Base-by-base conservation (phyloP, 1,139 yeast genomes). In the Hanseniaspora uvarum region DNA sequence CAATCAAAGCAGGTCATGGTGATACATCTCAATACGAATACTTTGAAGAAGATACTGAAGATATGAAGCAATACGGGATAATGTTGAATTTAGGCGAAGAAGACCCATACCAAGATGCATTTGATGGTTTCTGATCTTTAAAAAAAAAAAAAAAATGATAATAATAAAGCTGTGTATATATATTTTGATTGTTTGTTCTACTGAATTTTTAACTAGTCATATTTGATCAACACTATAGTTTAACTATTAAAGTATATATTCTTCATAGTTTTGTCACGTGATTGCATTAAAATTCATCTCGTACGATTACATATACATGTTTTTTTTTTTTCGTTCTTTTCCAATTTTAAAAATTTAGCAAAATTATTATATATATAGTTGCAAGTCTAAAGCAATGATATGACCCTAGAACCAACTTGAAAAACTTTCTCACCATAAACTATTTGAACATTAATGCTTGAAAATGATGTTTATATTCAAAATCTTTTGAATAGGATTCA, bases 21-120 rank as follows among this genome's bases (percentile, higher is more conserved):
- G 98, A 92, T 67, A 81, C 96, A 4, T 85, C 95, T 8, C 79
- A 50, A 26, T 50, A 50, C 33, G 53, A 50, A n/a, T 50, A 86
- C 65, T 92, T 89, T 67, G 98, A 92, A 67, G 81, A 87, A 59
- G 94, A 92, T 65, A 96, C 97, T 0, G 97, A 92, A 68, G 98
- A 88, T 63, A 86, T 84, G 61, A 39, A 40, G 26, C 52, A 52
- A 14, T 52, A 52, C 10, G 55, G 55, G 7, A 52, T 46, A 12
- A 43, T 50, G 53, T 19, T 50, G 4, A 50, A 50, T 14, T 6
- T 6, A 5, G 44, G 36, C 12, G 55, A 46, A 21, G 45, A 47
- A n/a, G 55, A 52, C 18, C 55, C 55, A 2, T 52, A 52, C 48
- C 30, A 46, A 19, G 48, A 52, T 14, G 36, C 19, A 5, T 52